Percentiles rank a stretch among this genome's conserved stretches.
Conservation (phyloP, 73 alveolate species). For the Symbiodinium natans region DNA sequence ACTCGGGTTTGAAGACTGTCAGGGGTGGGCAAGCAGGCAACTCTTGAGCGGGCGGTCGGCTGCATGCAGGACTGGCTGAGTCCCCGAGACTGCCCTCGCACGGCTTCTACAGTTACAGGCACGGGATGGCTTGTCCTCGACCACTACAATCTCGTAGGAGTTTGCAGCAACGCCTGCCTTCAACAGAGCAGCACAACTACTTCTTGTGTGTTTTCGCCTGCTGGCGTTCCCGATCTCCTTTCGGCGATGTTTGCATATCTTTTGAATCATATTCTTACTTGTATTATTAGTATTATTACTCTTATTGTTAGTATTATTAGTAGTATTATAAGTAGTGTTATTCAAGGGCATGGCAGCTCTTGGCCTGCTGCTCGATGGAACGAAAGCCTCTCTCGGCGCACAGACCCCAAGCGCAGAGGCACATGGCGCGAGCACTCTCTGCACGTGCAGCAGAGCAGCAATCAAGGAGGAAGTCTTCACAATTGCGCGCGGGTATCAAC, state of each 20-base stretch:
- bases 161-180: conserved; percentile 31
- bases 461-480: conserved; percentile 62
- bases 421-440: not conserved
- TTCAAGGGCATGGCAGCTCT: not conserved
- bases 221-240: too few relatives aligned
- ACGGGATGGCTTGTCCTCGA: conserved; percentile 7
- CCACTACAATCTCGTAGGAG: conserved; percentile 51
- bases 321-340: too few relatives aligned
- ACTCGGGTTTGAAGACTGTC: not conserved
- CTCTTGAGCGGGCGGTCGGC: too few relatives aligned
- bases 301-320: too few relatives aligned
- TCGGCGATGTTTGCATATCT: too few relatives aligned
- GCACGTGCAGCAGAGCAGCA: not conserved
- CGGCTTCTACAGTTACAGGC: too few relatives aligned
- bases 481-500: conserved; percentile 64
- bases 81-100: too few relatives aligned
- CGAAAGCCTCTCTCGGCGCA: conserved; percentile 4
- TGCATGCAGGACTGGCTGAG: too few relatives aligned
- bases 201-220: too few relatives aligned
- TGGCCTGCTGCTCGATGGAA: conserved; percentile 68
- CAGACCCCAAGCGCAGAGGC: not conserved
- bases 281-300: too few relatives aligned
- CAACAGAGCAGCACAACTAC: not conserved
- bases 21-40: too few relatives aligned
- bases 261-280: too few relatives aligned